Base-by-base conservation (phyloP, 75 land plant species). In the Sequoiadendron giganteum region DNA sequence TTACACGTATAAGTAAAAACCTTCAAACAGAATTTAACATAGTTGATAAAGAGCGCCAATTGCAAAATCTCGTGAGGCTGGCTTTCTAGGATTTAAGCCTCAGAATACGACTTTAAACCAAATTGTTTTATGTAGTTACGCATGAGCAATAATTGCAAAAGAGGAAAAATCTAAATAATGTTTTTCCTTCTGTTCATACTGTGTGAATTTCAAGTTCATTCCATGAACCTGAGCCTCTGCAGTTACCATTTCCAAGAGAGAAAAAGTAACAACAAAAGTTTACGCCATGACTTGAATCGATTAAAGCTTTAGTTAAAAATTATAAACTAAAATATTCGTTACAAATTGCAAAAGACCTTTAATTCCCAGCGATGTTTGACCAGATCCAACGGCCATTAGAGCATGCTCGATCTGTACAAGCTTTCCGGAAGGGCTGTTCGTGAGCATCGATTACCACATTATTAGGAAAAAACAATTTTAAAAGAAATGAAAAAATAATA, bases 391-490 rank as follows among this genome's bases (percentile, higher is more conserved):
- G 21, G 99, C 99, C 78, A 92, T 95, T 52, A 98, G 87, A 15
- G 99, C 99, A 80, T 98, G 97, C 89, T 98, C 99, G 89, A 98
- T 98, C 94, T 98, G 99, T 25, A 98, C 99, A 42, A 98, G 94
- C 95, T 98, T 98, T 47, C 99, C 99, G 15, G 99, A 97, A 45
- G 99, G 99, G 86, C 99, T 97, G 89, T 34, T 5, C 42, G 80
- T 15, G 39, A 19, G 34, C 48, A 54, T n/a, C 81, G 2, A 73
- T n/a, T 56, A 43, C 34, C 28, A 3, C 47, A 13, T 61, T 47
- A n/a, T 68, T 86, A 42, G 6, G 68, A 56, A 76, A 36, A 39
- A 52, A 52, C 2, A 11, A 13, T 13, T 52, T 52, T 30, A 18
- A 47, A 38, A 56, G 82, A 28, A 19, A 45, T n/a, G 9, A 40